Evolutionary conservation across 2,329 filamentous ascomycete genomes (phyloP), one percentile per base, ranked within the genome.

Genomic region (Monosporascus ibericus): DNA sequence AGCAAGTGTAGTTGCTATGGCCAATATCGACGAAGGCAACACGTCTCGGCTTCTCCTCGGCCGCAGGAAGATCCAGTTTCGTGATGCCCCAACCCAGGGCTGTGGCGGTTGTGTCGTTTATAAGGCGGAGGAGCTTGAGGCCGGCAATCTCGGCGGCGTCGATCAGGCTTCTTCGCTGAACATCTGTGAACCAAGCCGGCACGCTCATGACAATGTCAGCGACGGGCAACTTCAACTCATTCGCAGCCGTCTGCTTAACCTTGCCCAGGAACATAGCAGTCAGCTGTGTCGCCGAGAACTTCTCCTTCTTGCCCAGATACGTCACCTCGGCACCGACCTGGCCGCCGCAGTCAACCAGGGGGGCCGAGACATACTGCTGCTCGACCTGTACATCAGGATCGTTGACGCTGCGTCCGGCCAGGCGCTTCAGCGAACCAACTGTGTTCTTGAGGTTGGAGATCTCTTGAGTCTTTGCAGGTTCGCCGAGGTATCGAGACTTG

Each of bases 361-460:
- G 79, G 49, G 91, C 89, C 38, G 91, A 91, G 69, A 95, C 85
- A 74, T 84, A 96, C 68, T 95, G 81, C 76, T 95, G 88, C 81
- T 99, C 94, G 68, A 94, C 81, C 75, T 91, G 82, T 58, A 96
- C 81, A 80, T 99, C 94, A 69, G 94, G 91, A 69, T 99, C 94
- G 71, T 80, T 86, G 75, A 92, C 81, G 58, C 82, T 79, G 69
- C 94, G 90, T 68, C 94, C 94, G 68, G 88, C 87, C 64, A 99
- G 86, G 67, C 94, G 90, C 79, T 96, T 96, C 66, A 99, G 82
- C 62, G 85, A 92, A 72, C 84, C 80, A 75, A 99, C 89, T 63
- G 94, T 99, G 82, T 99, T 99, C 81, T 97, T 99, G 68, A 97
- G 85, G 81, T 99, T 99, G 68, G 92, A 96, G 70, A 96, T 95